Evolutionary conservation across 1,139 yeast genomes (phyloP), one percentile per base, ranked within the genome.

Genomic region (Pichia norvegensis): DNA sequence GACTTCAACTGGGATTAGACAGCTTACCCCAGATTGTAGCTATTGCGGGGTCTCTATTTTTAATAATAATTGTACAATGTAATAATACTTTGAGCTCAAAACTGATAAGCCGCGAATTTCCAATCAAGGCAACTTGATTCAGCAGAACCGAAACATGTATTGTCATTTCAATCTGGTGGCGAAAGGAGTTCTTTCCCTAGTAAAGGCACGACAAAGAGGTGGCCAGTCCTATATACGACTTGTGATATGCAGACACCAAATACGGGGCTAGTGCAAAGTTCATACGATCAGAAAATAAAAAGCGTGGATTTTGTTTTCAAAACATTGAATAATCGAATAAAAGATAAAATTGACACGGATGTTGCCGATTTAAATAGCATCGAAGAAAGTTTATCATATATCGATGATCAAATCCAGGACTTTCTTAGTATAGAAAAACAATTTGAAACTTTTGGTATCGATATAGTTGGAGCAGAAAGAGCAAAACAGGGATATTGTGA

Each of bases 1-100:
- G 67, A 61, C 8, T 54, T 54, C 38, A 33, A 52, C 23, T 54
- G 57, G 57, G 56, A 53, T 40, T 55, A 53, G 14, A 36, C 10
- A 8, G 10, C 29, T 25, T 25, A n/a, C n/a, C 10, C n/a, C 36
- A 14, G 11, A 23, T n/a, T n/a, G 7, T 4, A 22, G 29, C 13
- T 13, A 21, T 4, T 29, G 2, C 16, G n/a, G n/a, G 16, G 8
- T 13, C 5, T 10, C n/a, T n/a, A 13, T 9, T 29, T n/a, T n/a
- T n/a, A n/a, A n/a, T n/a, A n/a, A n/a, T n/a, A n/a, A n/a, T n/a
- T n/a, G n/a, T n/a, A n/a, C n/a, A n/a, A n/a, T n/a, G n/a, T n/a
- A n/a, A n/a, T n/a, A n/a, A n/a, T n/a, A n/a, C n/a, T n/a, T n/a
- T n/a, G n/a, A n/a, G 9, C 10, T 25, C 7, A 25, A 25, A 10